These are phyloP conservation scores for Aspergillus haitiensis DNA, from an alignment of 495 filamentous ascomycete species.

Conservation along the genomic window DNA sequence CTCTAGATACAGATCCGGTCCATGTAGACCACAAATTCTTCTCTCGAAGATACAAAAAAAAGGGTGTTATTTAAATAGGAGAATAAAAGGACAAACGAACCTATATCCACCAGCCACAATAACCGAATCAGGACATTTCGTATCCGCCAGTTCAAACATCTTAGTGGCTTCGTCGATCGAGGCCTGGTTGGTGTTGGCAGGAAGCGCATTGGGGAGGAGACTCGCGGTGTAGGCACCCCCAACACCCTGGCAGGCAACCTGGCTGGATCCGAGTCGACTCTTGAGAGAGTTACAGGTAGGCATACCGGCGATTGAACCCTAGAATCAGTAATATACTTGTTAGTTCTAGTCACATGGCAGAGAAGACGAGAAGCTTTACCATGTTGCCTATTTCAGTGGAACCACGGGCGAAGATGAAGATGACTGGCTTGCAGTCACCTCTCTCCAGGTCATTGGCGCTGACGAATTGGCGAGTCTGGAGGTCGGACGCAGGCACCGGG, in stretches of 20 bases:
- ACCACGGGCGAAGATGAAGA: constrained; percentile 55
- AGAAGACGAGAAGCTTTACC: constrained; percentile 27
- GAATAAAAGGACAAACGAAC: constrained; percentile 13
- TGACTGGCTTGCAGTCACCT: constrained; percentile 46
- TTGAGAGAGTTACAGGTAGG: constrained; percentile 38
- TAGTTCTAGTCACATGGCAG: not conserved
- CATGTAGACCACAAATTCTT: too few relatives aligned
- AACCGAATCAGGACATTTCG: constrained; percentile 53
- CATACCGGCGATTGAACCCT: constrained; percentile 46
- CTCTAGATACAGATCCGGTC: too few relatives aligned
- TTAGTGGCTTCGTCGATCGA: constrained; percentile 41
- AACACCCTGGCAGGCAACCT: constrained; percentile 39
- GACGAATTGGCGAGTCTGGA: constrained; percentile 20
- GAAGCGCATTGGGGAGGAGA: constrained; percentile 27
- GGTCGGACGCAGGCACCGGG: constrained; percentile 17
- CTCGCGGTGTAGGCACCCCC: constrained; percentile 34
- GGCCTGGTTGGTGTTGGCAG: constrained; percentile 30
- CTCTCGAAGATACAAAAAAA: too few relatives aligned
- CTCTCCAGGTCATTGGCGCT: constrained; percentile 43
- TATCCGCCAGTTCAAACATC: constrained; percentile 36
- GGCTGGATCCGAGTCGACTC: constrained; percentile 25
- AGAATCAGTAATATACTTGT: not conserved
- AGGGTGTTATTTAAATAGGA: too few relatives aligned
- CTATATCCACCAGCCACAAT: constrained; percentile 57
- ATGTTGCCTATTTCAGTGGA: constrained; percentile 54